A percentile compares a stretch with the other conserved stretches of the same genome.
Evolutionary conservation across 441 rosid genomes (phyloP).

Genomic region (Lepidium campestre): DNA sequence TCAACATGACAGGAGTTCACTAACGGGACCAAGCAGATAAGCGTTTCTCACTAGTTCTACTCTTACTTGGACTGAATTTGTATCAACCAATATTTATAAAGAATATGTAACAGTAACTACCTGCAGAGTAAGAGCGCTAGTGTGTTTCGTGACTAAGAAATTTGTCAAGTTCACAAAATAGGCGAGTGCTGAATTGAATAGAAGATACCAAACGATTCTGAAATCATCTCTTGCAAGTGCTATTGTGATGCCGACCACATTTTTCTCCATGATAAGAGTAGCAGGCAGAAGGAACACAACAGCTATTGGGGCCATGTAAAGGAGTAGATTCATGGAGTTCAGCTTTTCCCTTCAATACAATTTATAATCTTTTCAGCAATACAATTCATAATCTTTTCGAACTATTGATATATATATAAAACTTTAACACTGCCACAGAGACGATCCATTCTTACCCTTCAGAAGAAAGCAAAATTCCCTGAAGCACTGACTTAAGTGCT

Average conservation of each 20-base stretch:
- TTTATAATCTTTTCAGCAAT: conserved; percentile 19
- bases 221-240: conserved; percentile 65
- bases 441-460: conserved; percentile 68
- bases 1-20: background rate
- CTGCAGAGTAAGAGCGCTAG: conserved; percentile 67
- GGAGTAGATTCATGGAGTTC: conserved; percentile 68
- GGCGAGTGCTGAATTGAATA: conserved; percentile 65
- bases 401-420: background rate
- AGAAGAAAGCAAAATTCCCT: conserved; percentile 90
- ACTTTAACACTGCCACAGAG: background rate
- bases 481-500: conserved; percentile 93
- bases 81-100: background rate
- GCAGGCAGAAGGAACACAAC: conserved; percentile 61
- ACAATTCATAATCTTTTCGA: background rate
- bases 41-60: background rate
- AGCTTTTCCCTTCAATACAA: conserved; percentile 52
- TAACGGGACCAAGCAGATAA: background rate
- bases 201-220: conserved; percentile 63
- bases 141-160: conserved; percentile 70
- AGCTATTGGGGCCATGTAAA: conserved; percentile 73
- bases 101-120: conserved; percentile 17
- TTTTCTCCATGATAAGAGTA: conserved; percentile 60
- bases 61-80: background rate
- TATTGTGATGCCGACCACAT: conserved; percentile 56
- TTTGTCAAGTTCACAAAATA: conserved; percentile 65